Evolutionary conservation across 352 stramenopile genomes (phyloP), one percentile per base, ranked within the genome.

Genomic region (Globisporangium radiosum): DNA sequence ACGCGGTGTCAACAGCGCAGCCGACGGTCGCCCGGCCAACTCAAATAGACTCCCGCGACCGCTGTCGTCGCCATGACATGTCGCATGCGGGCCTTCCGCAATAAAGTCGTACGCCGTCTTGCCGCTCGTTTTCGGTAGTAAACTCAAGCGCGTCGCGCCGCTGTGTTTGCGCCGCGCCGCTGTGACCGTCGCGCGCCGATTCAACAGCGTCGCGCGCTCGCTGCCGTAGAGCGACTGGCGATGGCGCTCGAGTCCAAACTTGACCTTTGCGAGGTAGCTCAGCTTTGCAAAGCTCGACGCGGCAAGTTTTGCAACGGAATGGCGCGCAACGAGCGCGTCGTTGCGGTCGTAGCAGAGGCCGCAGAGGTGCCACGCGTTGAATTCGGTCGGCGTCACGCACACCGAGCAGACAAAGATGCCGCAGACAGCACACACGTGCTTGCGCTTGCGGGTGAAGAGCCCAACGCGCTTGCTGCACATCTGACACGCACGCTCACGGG

Each of bases 301-400:
- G 33, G 73, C 65, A 56, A 87, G 68, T 33, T 78, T 77, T 19
- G 77, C 81, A 33, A 84, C 67, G 11, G 72, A 69, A 53, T 76
- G 78, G 39, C 79, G 73, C 56, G 78, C 75, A 25, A 87, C 74
- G 15, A 90, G 70, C 2, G 62, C 64, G 57, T 87, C 76, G 64
- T 87, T 87, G 33, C 79, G 73, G 45, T 80, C 70, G 47, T 80
- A 90, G 60, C 79, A 90, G 43, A 82, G 64, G 5, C 60, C 68
- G 36, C 79, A 90, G 44, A 87, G 70, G 42, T 78, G 75, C 79
- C 79, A 87, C 42, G 55, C 70, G 64, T 81, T 75, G 62, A 87
- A 82, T 39, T 82, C 76, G n/a, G 79, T 87, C 2, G 71, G 64
- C 9, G 72, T 82, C 47, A 80, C 63, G 65, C 79, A 90, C 43